Base-by-base conservation (phyloP, 192 early-diverging fungal species). In the Haplosporangium gracile region DNA sequence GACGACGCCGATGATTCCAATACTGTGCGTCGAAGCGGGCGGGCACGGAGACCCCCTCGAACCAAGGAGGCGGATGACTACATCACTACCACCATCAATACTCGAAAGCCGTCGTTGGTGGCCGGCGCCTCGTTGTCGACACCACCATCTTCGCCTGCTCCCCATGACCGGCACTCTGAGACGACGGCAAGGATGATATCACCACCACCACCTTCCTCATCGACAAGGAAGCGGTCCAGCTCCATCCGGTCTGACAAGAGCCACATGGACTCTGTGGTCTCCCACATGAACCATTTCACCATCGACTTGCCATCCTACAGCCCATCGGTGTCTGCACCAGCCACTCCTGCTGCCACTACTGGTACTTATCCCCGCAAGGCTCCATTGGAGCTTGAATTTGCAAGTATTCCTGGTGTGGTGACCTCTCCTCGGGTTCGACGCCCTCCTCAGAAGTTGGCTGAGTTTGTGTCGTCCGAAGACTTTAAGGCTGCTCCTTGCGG, bases 401-500 rank as follows among this genome's bases (percentile, higher is more conserved):
- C 74, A 9, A 57, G 49, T 32, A 71, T 75, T 69, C 80, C 80
- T 26, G 80, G 80, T 8, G 80, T 81, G 7, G 74, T 85, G 26
- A 80, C 79, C 8, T 77, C 84, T 0, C 79, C 70, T 7, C 84
- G 84, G 16, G 20, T 86, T 45, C 77, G 84, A 72, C 69, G 84
- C 60, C 84, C 84, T 34, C 84, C 84, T 77, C 84, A 80, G 40
- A 86, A 86, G 20, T 72, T 86, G 36, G 74, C 84, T 13, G 84
- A 86, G 38, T 86, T 86, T 74, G 84, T 86, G 1, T 86, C 84
- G 6, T 86, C 84, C 1, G 79, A 86, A n/a, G 84, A 86, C 36
- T 86, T 86, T 26, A 80, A 81, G 49, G 84, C 84, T 20, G 63
- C 78, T 5, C 83, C 83, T 15, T 86, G 74, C 72, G 79, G 78